Conservation (phyloP, 139 green algal species). For the Chlorella sp. region DNA sequence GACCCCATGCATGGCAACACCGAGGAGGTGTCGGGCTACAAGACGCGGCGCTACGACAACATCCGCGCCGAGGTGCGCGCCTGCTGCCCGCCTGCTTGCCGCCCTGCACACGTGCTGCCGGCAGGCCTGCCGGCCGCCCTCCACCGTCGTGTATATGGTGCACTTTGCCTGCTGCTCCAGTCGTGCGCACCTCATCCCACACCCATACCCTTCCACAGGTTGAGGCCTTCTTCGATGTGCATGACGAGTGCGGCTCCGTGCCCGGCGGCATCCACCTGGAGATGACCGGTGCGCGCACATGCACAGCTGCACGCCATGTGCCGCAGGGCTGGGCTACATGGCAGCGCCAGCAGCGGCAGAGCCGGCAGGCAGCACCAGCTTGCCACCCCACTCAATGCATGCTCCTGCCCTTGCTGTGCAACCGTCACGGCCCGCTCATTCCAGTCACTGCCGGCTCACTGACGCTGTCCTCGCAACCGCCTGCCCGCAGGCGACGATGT, state of each 20-base stretch:
- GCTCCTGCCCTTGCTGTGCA: too few species aligned
- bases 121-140: neutral
- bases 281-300: constrained; percentile 91
- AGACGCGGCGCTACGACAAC: constrained; percentile 96
- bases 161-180: neutral
- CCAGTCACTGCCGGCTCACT: neutral
- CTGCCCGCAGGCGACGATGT: constrained; percentile 82
- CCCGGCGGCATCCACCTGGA: constrained; percentile 97
- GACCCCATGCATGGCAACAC: constrained; percentile 99
- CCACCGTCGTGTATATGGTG: too few species aligned
- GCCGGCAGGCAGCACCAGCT: too few species aligned
- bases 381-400: too few species aligned
- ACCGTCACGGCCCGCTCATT: too few species aligned
- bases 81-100: too few species aligned
- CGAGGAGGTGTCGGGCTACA: constrained; percentile 90
- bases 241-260: constrained; percentile 86
- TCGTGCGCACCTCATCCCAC: neutral
- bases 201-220: neutral
- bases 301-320: too few species aligned
- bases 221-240: constrained; percentile 92
- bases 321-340: too few species aligned
- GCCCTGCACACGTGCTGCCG: neutral
- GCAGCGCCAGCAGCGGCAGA: too few species aligned
- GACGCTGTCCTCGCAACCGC: neutral
- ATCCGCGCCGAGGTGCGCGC: constrained; percentile 57